Evolutionary conservation across 225 moss, liverwort and hornwort genomes (phyloP).

Genomic region (Bryoerythrophyllum caledonicum): DNA sequence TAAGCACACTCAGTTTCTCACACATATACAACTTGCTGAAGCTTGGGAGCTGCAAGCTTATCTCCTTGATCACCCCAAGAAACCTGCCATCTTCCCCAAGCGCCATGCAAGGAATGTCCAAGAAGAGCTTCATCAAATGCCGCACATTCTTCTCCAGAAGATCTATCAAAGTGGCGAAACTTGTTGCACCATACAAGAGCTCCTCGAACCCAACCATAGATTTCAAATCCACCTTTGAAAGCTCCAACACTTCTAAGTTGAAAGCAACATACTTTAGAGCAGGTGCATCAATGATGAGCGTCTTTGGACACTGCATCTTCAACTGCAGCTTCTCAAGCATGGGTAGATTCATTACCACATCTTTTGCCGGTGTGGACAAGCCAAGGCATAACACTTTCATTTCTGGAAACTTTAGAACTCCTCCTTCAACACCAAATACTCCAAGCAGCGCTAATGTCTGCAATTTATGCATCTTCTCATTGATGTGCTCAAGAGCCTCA

Average conservation of each 20-base stretch:
- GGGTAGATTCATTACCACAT: neutral
- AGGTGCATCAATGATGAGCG: neutral
- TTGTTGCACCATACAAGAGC: constrained; percentile 34
- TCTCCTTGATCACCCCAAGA: constrained; percentile 31
- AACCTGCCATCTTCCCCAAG: constrained; percentile 56
- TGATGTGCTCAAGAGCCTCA: constrained; percentile 27
- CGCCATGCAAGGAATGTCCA: constrained; percentile 71
- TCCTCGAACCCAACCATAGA: constrained; percentile 12
- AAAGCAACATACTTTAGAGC: constrained; percentile 37
- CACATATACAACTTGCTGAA: constrained; percentile 40
- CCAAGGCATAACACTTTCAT: constrained; percentile 47
- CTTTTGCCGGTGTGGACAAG: constrained; percentile 30
- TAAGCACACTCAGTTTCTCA: constrained; percentile 35
- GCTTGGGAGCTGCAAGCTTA: constrained; percentile 18
- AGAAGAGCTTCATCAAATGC: constrained; percentile 31
- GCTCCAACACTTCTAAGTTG: constrained; percentile 36
- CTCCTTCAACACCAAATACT: constrained; percentile 34
- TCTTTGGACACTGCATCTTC: constrained; percentile 43
- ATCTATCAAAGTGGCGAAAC: constrained; percentile 3
- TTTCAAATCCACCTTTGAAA: neutral
- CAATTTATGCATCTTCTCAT: constrained; percentile 25
- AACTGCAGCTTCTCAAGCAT: constrained; percentile 42
- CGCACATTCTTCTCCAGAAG: neutral
- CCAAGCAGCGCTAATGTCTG: constrained; percentile 41
- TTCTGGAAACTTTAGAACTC: neutral